These are phyloP conservation scores for Carex parvula DNA, from an alignment of 176 grass and related monocot genomes.

Conservation along the genomic window DNA sequence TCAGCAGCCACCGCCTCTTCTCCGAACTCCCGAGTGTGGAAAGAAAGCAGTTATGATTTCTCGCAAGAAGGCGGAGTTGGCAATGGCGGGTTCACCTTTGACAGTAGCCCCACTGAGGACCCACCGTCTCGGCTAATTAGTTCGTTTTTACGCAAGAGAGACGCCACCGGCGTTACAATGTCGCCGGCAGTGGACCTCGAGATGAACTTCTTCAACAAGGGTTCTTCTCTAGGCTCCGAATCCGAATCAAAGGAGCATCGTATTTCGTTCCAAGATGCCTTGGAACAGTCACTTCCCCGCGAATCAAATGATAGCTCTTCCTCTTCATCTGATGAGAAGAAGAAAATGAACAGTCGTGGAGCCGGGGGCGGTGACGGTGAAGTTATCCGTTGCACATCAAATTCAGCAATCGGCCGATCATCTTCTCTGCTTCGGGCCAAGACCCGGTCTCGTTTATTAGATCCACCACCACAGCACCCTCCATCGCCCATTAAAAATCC, in stretches of 20 bases:
- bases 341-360: not conserved
- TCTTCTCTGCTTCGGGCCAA: no score
- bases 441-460: no score
- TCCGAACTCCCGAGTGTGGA: slow-evolving; percentile 41
- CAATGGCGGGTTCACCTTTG: slow-evolving; percentile 35
- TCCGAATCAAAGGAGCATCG: slow-evolving; percentile 47
- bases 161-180: slow-evolving; percentile 43
- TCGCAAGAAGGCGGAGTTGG: slow-evolving; percentile 21
- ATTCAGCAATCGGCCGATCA: no score
- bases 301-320: slow-evolving; percentile 33
- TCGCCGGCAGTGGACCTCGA: slow-evolving; percentile 66
- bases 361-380: not conserved
- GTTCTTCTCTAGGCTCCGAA: slow-evolving; percentile 15
- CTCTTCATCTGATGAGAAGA: slow-evolving; percentile 34
- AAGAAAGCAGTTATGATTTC: slow-evolving; percentile 44
- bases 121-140: slow-evolving; percentile 70
- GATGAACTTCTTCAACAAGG: slow-evolving; percentile 49
- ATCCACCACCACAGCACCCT: no score
- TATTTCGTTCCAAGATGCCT: slow-evolving; percentile 58
- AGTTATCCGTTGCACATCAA: no score
- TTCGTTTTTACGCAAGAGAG: slow-evolving; percentile 64
- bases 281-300: slow-evolving; percentile 7
- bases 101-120: slow-evolving; percentile 53
- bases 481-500: no score
- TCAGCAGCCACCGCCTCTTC: slow-evolving; percentile 13